Conservation (phyloP, 179 eudicot genomes). For the Sideroxylon spinosum region DNA sequence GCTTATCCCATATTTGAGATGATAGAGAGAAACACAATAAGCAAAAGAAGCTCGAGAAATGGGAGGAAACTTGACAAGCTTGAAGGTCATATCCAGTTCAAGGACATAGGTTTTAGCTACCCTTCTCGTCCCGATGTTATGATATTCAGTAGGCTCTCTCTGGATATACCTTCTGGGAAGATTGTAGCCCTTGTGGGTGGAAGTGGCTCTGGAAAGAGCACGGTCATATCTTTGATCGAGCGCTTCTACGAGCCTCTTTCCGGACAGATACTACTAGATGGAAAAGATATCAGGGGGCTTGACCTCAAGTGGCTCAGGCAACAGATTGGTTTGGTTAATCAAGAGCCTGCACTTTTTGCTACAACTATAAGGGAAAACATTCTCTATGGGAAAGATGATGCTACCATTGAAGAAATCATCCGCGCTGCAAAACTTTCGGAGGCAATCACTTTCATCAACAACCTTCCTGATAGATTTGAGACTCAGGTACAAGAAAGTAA, state of each 20-base stretch:
- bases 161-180: constrained; percentile 74
- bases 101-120: constrained; percentile 69
- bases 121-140: constrained; percentile 87
- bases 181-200: constrained; percentile 91
- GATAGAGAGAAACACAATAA: constrained; percentile 62
- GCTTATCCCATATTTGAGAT: constrained; percentile 90
- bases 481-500: constrained; percentile 57
- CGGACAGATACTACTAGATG: constrained; percentile 71
- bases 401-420: constrained; percentile 63
- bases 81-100: constrained; percentile 77
- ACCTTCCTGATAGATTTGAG: constrained; percentile 84
- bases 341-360: constrained; percentile 95
- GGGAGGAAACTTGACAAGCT: constrained; percentile 52
- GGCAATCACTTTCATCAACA: constrained; percentile 73
- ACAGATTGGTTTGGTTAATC: constrained; percentile 89
- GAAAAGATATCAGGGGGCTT: constrained; percentile 51
- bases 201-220: constrained; percentile 94
- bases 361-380: constrained; percentile 86
- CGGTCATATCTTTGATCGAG: constrained; percentile 79
- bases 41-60: constrained; percentile 35
- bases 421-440: constrained; percentile 90
- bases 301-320: constrained; percentile 84
- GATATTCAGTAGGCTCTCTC: constrained; percentile 58
- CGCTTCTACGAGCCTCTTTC: constrained; percentile 84
- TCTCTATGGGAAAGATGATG: constrained; percentile 80